Evolutionary conservation across 1,284 basidiomycete species (phyloP).

Genomic region (Ceratobasidium papillatum): DNA sequence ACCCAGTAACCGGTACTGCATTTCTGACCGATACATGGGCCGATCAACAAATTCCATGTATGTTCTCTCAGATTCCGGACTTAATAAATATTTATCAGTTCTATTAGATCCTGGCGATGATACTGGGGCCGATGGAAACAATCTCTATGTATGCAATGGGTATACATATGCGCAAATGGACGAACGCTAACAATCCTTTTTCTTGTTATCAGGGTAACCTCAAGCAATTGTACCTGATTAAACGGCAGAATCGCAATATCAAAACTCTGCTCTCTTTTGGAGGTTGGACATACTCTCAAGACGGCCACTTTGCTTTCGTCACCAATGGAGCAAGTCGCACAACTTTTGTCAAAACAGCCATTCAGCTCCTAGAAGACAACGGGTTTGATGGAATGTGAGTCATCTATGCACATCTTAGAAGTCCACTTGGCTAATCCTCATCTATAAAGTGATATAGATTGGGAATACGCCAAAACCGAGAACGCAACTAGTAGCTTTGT

Average conservation of each 20-base stretch:
- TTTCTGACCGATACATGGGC: slow-evolving; percentile 60
- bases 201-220: slow-evolving; percentile 67
- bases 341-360: slow-evolving; percentile 57
- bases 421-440: not conserved
- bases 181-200: not conserved
- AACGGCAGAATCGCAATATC: slow-evolving; percentile 72
- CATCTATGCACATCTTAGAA: not conserved
- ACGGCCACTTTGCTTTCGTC: slow-evolving; percentile 34
- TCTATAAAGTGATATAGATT: slow-evolving; percentile 47
- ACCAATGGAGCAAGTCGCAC: slow-evolving; percentile 50
- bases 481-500: slow-evolving; percentile 7
- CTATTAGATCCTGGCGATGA: slow-evolving; percentile 47
- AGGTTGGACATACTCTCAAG: slow-evolving; percentile 45
- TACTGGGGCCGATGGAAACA: slow-evolving; percentile 57
- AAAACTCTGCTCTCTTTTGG: slow-evolving; percentile 56
- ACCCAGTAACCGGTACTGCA: slow-evolving; percentile 56
- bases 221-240: slow-evolving; percentile 81
- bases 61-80: not conserved
- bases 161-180: slow-evolving; percentile 48
- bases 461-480: slow-evolving; percentile 43
- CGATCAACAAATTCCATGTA: slow-evolving; percentile 54
- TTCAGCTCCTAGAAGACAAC: slow-evolving; percentile 61
- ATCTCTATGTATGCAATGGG: slow-evolving; percentile 59
- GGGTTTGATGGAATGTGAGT: slow-evolving; percentile 59
- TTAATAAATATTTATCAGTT: not conserved